Evolutionary conservation across 2,329 filamentous ascomycete genomes (phyloP), one percentile per base, ranked within the genome.

Genomic region (Colletotrichum salicis): DNA sequence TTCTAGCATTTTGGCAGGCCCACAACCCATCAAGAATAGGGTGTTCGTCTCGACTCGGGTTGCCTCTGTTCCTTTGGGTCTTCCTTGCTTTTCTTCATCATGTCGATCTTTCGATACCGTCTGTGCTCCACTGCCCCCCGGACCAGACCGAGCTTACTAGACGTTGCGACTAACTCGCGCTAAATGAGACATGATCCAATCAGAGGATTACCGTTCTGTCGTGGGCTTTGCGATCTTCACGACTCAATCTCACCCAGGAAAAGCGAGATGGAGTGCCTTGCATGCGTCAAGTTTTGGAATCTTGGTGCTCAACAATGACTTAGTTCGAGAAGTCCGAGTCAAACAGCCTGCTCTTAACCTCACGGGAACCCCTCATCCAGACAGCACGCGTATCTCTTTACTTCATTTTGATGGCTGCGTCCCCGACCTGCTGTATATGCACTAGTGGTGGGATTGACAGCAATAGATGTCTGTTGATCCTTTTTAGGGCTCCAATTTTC

Each of bases 401-500:
- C 55, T 51, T 11, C 8, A 5, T 48, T 48, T n/a, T 3, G 19
- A 22, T 48, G 19, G 41, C 41, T 58, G n/a, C 31, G n/a, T 41
- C 6, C 56, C 11, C 37, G 41, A 71, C 57, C 37, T 29, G 29
- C 51, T 29, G 8, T 1, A 22, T 48, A 7, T 4, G 10, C 33
- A 37, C 62, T 59, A 58, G 51, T 58, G 51, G 58, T 13, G 29
- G 33, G 33, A 68, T 62, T 67, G 37, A 71, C 64, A 27, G 52
- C 31, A 27, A 48, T 54, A 63, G 58, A 67, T 27, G 22, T 27
- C 33, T 54, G 68, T 33, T 52, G 64, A 68, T 62, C 58, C 22
- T 55, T 55, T 4, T 37, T 33, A n/a, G 31, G 1, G 22, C 6
- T 5, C 11, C 13, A 24, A 15, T 15, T 63, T 33, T n/a, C 12